Evolutionary conservation across 495 filamentous ascomycete species (phyloP), one percentile per base, ranked within the genome.

Genomic region (Aspergillus incahuasiensis): DNA sequence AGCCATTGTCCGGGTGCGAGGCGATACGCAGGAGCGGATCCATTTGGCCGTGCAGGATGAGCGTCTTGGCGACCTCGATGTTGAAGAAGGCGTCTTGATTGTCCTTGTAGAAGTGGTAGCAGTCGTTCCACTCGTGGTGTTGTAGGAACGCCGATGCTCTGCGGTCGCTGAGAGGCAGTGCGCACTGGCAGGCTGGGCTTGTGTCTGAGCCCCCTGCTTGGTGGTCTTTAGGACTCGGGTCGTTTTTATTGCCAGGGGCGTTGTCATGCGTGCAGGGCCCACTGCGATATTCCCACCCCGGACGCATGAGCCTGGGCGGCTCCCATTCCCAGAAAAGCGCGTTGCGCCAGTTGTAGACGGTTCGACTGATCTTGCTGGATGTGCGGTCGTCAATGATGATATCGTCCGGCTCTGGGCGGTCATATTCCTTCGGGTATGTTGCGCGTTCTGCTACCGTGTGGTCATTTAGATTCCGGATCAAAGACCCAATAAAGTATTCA

Each of bases 381-480:
- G 19, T 32, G 25, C 1, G 5, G 32, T 54, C 24, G 18, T 46
- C 19, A 12, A 54, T 8, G 1, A 54, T 3, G 6, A 54, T 8
- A 1, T 54, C 40, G 5, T 54, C 52, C 3, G 41, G 42, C 6
- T 16, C 12, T 2, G 42, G 18, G 0, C 24, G 25, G 8, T 60
- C 53, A n/a, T 54, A 61, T 19, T 39, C 19, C 0, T 7, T 18
- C 7, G 55, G 44, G 22, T 61, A 66, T 41, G 64, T 66, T 21
- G 44, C 56, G 25, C 62, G 61, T 41, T 67, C 62, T 20, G 48
- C 55, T 50, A 16, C 11, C 1, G 63, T 43, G 38, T 64, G 63
- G 8, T 59, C 56, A 1, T 46, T 30, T 28, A 66, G 51, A 22
- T 47, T 64, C 20, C 39, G 50, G 6, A 28, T 42, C n/a, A 64